Base-by-base conservation (phyloP, 306 rosid genomes). In the Medicago arabica region DNA sequence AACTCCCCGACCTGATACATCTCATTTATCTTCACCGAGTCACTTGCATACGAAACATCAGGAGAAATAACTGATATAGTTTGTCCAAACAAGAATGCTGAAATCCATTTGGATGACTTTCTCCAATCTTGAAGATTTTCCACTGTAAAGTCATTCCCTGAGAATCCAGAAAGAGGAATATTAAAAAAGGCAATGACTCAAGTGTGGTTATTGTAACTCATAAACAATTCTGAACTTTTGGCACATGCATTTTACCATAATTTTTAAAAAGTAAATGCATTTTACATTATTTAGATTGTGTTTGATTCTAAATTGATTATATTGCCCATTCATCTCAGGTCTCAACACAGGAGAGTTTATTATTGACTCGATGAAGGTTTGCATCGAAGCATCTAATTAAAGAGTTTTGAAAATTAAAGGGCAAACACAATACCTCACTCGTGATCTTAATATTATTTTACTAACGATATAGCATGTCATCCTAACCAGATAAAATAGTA, bases 1-100 rank as follows among this genome's bases (percentile, higher is more conserved):
- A 90, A 84, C 76, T 94, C 98, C 47, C 89, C 95, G 0, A 83
- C 83, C 83, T 92, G 95, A 76, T 88, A 94, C 31, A 92, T 76
- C 15, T 63, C 85, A 71, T 94, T 94, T 72, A 81, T 15, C 86
- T 70, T 86, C 19, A 80, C 41, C 19, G 82, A 72, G 63, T 85
- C 83, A 28, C 74, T 88, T 67, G 97, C 96, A 51, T 57, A 84
- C 23, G 96, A 92, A 84, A 81, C 70, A 78, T 80, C 89, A 34
- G 93, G 85, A 74, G 84, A 83, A 72, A 87, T 28, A 76, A 88
- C 57, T 81, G 91, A 84, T 47, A 85, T 74, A 72, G 72, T 69
- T 79, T 80, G 95, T 82, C 92, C 97, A 68, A 85, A 54, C 68
- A 89, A 83, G 80, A 90, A 59, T 68, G 91, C 66, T 21, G 86